phyloP scores from a whole-genome alignment of 1,284 basidiomycete species.

The Jaminaea rosea region DNA sequence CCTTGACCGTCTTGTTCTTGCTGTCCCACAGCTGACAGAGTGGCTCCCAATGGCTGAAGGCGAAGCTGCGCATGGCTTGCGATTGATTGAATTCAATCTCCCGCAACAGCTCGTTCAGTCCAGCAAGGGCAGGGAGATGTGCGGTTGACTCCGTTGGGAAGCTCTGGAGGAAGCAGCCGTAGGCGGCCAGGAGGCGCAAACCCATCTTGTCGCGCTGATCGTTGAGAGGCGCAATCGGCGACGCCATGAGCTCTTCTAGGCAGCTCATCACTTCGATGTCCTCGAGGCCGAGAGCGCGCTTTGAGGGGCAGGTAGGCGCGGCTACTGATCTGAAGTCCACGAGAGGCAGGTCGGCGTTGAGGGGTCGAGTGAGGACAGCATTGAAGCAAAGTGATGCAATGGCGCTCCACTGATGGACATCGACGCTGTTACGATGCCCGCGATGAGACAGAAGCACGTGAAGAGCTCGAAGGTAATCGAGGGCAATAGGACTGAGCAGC shows the following conservation, averaged over 20 bases:
- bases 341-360: conserved; percentile 1
- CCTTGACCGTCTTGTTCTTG: conserved; percentile 24
- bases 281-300: conserved; percentile 11
- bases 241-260: conserved; percentile 16
- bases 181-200: conserved; percentile 18
- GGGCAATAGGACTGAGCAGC: conserved; percentile 60
- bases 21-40: conserved; percentile 17
- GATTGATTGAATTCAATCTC: conserved; percentile 29
- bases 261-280: conserved; percentile 23
- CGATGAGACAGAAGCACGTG: conserved; percentile 57
- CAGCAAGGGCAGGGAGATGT: conserved; percentile 23
- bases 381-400: conserved; percentile 63
- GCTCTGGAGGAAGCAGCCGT: conserved; percentile 17
- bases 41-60: conserved; percentile 4
- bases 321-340: neutral
- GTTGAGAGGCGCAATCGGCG: conserved; percentile 19
- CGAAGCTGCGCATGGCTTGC: conserved; percentile 9
- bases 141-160: conserved; percentile 21
- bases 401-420: conserved; percentile 59
- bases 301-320: neutral
- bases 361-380: conserved; percentile 18
- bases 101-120: conserved; percentile 18
- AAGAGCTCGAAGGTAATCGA: conserved; percentile 74
- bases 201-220: conserved; percentile 10
- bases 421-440: conserved; percentile 71